Evolutionary conservation across 441 rosid genomes (phyloP).

Genomic region (Pelargonium fulgidum): DNA sequence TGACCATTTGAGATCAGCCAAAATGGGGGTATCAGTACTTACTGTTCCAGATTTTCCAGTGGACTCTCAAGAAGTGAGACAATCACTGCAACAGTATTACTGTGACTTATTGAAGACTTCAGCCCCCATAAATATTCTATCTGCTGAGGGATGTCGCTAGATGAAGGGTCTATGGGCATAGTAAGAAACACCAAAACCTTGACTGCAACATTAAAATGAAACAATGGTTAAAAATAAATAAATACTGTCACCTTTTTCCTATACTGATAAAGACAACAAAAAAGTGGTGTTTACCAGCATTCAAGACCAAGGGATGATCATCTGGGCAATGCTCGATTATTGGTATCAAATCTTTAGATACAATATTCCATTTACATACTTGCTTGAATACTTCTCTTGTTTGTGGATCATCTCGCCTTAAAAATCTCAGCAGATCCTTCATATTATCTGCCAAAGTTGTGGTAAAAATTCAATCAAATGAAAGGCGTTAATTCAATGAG

Average conservation of each 20-base stretch:
- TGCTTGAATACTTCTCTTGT: slow-evolving; percentile 81
- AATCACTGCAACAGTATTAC: slow-evolving; percentile 59
- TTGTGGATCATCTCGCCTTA: slow-evolving; percentile 86
- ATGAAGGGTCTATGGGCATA: slow-evolving; percentile 79
- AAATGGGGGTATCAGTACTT: slow-evolving; percentile 12
- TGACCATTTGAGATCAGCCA: not conserved
- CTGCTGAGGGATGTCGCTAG: slow-evolving; percentile 67
- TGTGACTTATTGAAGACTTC: slow-evolving; percentile 61
- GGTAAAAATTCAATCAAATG: not conserved
- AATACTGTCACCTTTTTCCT: not conserved
- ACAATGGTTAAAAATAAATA: not conserved
- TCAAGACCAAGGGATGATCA: slow-evolving; percentile 60
- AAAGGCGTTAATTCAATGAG: not conserved
- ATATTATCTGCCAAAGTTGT: slow-evolving; percentile 48
- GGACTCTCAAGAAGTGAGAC: slow-evolving; percentile 79
- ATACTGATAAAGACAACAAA: not conserved
- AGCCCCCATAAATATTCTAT: slow-evolving; percentile 75
- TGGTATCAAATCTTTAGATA: slow-evolving; percentile 83
- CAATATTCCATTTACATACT: slow-evolving; percentile 84
- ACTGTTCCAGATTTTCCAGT: slow-evolving; percentile 74
- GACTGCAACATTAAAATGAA: slow-evolving; percentile 38
- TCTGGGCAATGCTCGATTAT: slow-evolving; percentile 66
- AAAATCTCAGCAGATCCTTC: slow-evolving; percentile 77
- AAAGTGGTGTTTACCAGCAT: slow-evolving; percentile 46
- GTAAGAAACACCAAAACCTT: slow-evolving; percentile 92